Conservation (phyloP, 768 basidiomycete species). For the Megacollybia marginata region DNA sequence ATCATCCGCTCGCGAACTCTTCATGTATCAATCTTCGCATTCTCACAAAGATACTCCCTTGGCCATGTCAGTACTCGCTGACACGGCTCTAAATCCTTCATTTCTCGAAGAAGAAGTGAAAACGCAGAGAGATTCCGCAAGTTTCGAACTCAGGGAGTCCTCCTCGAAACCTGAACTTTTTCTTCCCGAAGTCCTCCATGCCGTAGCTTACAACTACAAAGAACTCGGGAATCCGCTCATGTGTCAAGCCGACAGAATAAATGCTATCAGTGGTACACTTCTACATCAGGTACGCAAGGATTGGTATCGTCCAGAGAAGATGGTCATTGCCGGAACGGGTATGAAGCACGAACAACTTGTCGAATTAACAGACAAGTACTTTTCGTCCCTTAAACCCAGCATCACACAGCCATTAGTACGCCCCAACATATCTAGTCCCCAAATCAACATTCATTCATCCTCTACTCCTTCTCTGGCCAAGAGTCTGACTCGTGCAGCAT, state of each 20-base stretch:
- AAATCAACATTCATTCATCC: constrained; percentile 53
- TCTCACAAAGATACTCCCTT: constrained; percentile 77
- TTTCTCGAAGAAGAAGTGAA: constrained; percentile 75
- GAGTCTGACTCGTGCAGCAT: constrained; percentile 70
- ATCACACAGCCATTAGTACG: constrained; percentile 12
- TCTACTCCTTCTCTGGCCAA: constrained; percentile 51
- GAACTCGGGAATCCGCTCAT: constrained; percentile 88
- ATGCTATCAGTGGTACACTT: constrained; percentile 50
- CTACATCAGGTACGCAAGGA: constrained; percentile 60
- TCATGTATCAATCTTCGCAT: constrained; percentile 97
- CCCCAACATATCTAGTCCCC: constrained; percentile 15
- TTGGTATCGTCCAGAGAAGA: constrained; percentile 91
- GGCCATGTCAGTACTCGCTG: constrained; percentile 84
- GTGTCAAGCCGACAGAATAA: constrained; percentile 80
- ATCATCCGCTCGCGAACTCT: constrained; percentile 85
- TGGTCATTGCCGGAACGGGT: constrained; percentile 93
- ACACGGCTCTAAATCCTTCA: constrained; percentile 77
- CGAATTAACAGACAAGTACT: constrained; percentile 76
- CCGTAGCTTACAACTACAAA: constrained; percentile 69
- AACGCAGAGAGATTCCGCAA: constrained; percentile 77
- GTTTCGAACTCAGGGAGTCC: constrained; percentile 88
- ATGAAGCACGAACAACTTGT: constrained; percentile 88
- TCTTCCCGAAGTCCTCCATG: constrained; percentile 84
- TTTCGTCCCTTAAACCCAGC: constrained; percentile 56
- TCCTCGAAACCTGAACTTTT: constrained; percentile 87